These are phyloP conservation scores for Lentinula raphanica DNA, from an alignment of 768 basidiomycete genomes.

Conservation along the genomic window DNA sequence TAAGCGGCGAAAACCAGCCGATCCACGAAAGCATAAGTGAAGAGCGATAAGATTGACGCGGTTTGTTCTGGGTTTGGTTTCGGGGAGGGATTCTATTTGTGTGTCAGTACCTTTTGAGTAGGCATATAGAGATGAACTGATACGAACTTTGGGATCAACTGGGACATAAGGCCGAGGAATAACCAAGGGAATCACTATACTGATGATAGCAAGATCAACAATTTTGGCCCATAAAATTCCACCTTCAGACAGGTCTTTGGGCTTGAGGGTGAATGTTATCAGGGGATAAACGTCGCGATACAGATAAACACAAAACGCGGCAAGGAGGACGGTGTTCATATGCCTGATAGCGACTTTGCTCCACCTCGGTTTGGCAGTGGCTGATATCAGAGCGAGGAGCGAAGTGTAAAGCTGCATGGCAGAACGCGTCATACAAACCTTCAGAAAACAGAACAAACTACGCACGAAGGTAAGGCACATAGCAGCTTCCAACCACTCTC, in stretches of 20 bases:
- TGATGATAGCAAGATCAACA: conserved; percentile 37
- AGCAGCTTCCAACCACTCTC: conserved; percentile 25
- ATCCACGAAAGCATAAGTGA: conserved; percentile 38
- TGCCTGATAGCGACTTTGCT: conserved; percentile 37
- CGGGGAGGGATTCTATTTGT: conserved; percentile 5
- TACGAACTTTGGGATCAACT: conserved; percentile 39
- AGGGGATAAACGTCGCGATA: conserved; percentile 62
- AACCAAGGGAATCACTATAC: conserved; percentile 46
- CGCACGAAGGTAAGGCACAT: conserved; percentile 28
- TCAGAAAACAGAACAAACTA: neutral
- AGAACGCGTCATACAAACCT: neutral
- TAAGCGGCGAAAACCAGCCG: conserved; percentile 25
- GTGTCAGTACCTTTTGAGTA: neutral
- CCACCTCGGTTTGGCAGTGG: conserved; percentile 32
- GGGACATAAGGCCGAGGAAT: conserved; percentile 56
- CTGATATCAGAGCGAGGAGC: conserved; percentile 36
- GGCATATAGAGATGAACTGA: neutral
- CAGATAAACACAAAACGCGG: conserved; percentile 41
- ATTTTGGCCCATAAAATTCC: conserved; percentile 50
- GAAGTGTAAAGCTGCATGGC: conserved; percentile 39
- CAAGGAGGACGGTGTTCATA: conserved; percentile 42
- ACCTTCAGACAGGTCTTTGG: conserved; percentile 46
- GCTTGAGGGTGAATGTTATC: conserved; percentile 43
- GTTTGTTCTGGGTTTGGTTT: conserved; percentile 40
- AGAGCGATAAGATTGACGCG: conserved; percentile 32